Evolutionary conservation across 2,329 filamentous ascomycete species (phyloP), one percentile per base, ranked within the genome.

Genomic region (Verticillium albo-atrum): DNA sequence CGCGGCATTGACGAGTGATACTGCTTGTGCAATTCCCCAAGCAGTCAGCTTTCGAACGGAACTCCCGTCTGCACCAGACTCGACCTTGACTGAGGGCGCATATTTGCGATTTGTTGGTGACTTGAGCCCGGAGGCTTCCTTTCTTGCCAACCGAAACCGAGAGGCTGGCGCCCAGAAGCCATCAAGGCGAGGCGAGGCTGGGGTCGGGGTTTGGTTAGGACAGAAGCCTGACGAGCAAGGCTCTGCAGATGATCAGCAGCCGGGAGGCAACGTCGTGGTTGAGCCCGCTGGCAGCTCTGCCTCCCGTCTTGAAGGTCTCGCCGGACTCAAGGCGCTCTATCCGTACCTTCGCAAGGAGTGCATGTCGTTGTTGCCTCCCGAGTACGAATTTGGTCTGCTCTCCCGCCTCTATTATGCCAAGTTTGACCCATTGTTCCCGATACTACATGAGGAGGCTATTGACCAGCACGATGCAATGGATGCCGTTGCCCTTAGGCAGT

Each of bases 21-120:
- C 20, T 4, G 6, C 14, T 9, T 26, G 7, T 28, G 54, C 34
- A 4, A 20, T 3, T 14, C 23, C 25, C 23, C 34, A 14, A 5
- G 6, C 25, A 17, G 6, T 9, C 1, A 10, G 10, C 9, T 20
- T 9, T 50, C 42, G 9, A 1, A 3, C 9, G 20, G 25, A 12
- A 4, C n/a, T 6, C 25, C 7, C 3, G 35, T 14, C 54, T 7
- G 14, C 23, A 2, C 23, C 32, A 12, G 4, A 30, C 15, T 35
- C 23, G 53, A 12, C 26, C 9, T 4, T 4, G n/a, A 47, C 54
- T 26, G 55, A 57, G 23, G 42, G 26, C n/a, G 37, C 42, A 17
- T 52, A 34, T 20, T 4, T 57, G 28, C 76, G 73, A 6, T 68
- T 68, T 35, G 65, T 68, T 25, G 65, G 64, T 15, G 62, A 67